phyloP scores from a whole-genome alignment of 2,329 filamentous ascomycete species.

The Fusarium illudens region DNA sequence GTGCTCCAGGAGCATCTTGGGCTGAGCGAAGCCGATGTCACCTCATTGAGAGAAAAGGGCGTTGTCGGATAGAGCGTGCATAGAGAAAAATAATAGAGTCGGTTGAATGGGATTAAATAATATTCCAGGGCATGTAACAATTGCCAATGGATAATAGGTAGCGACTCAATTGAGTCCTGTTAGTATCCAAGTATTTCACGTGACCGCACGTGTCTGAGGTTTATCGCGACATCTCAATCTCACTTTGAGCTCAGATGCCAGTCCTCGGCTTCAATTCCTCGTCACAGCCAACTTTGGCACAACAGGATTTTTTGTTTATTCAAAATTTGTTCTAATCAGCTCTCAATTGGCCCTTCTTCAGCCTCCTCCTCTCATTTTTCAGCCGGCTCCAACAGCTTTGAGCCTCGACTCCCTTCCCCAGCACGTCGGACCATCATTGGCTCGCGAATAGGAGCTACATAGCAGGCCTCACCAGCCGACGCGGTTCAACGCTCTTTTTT shows the following conservation, averaged over 20 bases:
- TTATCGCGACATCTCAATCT: conserved; percentile 20
- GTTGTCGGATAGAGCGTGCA: conserved; percentile 62
- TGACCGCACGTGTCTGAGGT: conserved; percentile 30
- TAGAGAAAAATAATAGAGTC: not conserved
- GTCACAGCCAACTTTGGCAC: conserved; percentile 5
- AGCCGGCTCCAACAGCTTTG: not conserved
- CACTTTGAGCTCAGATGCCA: conserved; percentile 25
- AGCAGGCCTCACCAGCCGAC: not conserved
- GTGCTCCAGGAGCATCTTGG: conserved; percentile 72
- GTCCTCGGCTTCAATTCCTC: conserved; percentile 10
- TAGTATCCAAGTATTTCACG: conserved; percentile 8
- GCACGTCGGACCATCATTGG: not conserved
- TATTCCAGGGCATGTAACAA: not conserved
- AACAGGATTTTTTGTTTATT: not conserved
- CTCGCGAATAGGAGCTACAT: conserved; percentile 15
- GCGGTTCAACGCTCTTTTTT: not conserved
- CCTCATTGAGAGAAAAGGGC: conserved; percentile 69
- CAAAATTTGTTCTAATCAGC: not conserved
- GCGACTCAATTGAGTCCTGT: not conserved
- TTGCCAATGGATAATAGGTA: not conserved
- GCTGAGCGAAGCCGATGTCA: conserved; percentile 66
- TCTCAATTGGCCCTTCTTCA: not conserved
- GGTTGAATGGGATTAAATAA: not conserved
- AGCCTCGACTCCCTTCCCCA: not conserved
- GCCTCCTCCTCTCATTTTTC: not conserved